A percentile compares a stretch with the other conserved stretches of the same genome.
Conservation (phyloP, 2,329 filamentous ascomycete genomes). For the Stagonosporopsis cucurbitacearum region DNA sequence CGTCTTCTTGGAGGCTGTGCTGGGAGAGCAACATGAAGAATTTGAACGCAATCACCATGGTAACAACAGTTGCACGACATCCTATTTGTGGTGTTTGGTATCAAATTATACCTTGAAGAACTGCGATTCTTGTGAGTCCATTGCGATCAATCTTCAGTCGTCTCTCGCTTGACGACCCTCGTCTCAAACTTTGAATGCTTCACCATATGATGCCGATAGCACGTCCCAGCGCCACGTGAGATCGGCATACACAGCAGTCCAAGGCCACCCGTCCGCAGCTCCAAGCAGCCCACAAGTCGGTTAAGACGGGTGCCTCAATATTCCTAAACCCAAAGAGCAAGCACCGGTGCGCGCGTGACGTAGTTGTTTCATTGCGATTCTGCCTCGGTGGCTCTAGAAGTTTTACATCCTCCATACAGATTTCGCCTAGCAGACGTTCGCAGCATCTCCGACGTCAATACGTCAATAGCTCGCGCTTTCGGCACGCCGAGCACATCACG, state of each 20-base stretch:
- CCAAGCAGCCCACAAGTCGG: constrained; percentile 25
- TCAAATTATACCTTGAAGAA: background rate
- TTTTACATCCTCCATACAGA: constrained; percentile 8
- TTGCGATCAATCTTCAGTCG: background rate
- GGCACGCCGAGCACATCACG: constrained; percentile 12
- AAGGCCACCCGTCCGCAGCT: constrained; percentile 24
- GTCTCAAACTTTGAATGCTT: constrained; percentile 12
- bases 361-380: constrained; percentile 13
- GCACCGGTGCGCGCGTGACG: constrained; percentile 29
- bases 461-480: constrained; percentile 17
- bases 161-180: background rate
- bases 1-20: constrained; percentile 14
- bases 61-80: constrained; percentile 3
- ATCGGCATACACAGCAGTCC: constrained; percentile 19
- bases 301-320: constrained; percentile 25
- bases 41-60: constrained; percentile 7
- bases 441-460: constrained; percentile 8
- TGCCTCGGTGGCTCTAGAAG: constrained; percentile 10
- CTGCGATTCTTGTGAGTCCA: background rate
- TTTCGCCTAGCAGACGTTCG: background rate
- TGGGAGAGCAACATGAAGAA: background rate
- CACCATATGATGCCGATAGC: constrained; percentile 1
- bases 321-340: constrained; percentile 12
- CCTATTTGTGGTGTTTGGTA: background rate
- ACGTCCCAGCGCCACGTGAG: constrained; percentile 21